Conservation (phyloP, 2,329 filamentous ascomycete genomes). For the Leptographium wingfieldii region DNA sequence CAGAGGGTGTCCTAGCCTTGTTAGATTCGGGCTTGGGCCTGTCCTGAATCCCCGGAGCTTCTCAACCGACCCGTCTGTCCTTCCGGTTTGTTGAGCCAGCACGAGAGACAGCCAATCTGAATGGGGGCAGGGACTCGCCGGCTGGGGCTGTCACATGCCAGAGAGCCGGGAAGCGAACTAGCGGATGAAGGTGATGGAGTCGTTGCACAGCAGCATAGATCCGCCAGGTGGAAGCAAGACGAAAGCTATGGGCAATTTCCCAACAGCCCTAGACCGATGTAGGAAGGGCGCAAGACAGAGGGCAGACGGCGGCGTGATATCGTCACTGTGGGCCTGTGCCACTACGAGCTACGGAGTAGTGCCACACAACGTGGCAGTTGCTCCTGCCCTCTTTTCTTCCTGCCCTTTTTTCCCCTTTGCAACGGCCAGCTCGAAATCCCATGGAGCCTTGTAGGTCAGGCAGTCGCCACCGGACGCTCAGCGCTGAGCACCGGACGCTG, state of each 20-base stretch:
- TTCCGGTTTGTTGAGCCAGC: conserved; percentile 7
- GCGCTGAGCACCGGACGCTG: background rate
- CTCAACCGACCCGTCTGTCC: background rate
- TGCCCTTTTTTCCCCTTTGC: background rate
- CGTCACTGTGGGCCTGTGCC: background rate
- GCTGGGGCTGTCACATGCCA: conserved; percentile 11
- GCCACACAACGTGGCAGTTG: background rate
- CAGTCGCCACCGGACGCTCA: background rate
- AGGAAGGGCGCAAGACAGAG: background rate
- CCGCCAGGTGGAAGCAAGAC: background rate
- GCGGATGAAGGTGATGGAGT: background rate
- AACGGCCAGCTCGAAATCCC: background rate
- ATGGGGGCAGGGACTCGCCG: background rate
- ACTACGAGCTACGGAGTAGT: background rate
- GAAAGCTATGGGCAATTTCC: conserved; percentile 4
- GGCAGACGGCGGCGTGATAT: background rate
- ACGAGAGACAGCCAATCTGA: background rate
- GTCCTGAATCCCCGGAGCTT: background rate
- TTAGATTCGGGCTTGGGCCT: background rate
- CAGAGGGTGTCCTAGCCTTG: background rate
- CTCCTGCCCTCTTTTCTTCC: background rate
- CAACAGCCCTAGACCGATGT: conserved; percentile 1
- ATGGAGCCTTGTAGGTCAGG: background rate
- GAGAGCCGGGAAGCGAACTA: background rate
- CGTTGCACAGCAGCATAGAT: background rate